These are phyloP conservation scores for Salisapilia sapeloensis DNA, from an alignment of 352 stramenopile species.

Conservation along the genomic window DNA sequence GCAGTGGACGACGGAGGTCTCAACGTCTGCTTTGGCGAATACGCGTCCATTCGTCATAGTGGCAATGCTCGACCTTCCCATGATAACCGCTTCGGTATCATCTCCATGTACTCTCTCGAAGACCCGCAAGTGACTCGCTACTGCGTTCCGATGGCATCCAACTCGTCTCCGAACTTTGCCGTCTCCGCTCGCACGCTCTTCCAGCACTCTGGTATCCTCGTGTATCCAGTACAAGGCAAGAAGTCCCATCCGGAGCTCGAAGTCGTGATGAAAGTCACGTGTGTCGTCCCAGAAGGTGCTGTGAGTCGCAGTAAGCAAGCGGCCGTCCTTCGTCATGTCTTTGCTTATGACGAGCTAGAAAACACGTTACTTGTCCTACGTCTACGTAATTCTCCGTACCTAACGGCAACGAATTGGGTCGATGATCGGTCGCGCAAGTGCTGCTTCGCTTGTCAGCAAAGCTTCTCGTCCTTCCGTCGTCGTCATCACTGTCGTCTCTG, in stretches of 20 bases:
- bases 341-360: slow-evolving; percentile 23
- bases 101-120: slow-evolving; percentile 49
- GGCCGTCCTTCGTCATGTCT: slow-evolving; percentile 31
- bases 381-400: slow-evolving; percentile 31
- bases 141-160: slow-evolving; percentile 32
- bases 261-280: slow-evolving; percentile 43
- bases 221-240: slow-evolving; percentile 23
- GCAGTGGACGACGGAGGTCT: slow-evolving; percentile 3
- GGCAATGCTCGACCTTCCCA: slow-evolving; percentile 6
- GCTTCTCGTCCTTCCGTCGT: slow-evolving; percentile 27
- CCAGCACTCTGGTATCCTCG: slow-evolving; percentile 45
- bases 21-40: slow-evolving; percentile 39
- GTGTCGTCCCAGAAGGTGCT: slow-evolving; percentile 22
- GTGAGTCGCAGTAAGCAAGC: slow-evolving; percentile 16
- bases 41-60: slow-evolving; percentile 33
- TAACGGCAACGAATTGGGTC: slow-evolving; percentile 37
- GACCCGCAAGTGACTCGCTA: slow-evolving; percentile 36
- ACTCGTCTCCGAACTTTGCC: too few species aligned
- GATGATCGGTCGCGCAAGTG: slow-evolving; percentile 24
- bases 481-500: slow-evolving; percentile 62
- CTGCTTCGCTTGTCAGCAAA: slow-evolving; percentile 34
- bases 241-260: slow-evolving; percentile 17
- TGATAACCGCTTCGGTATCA: slow-evolving; percentile 41
- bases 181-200: slow-evolving; percentile 25
- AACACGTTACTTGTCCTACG: slow-evolving; percentile 40